phyloP scores from a whole-genome alignment of 1,139 yeast genomes.

The Candida sanyaensis region DNA sequence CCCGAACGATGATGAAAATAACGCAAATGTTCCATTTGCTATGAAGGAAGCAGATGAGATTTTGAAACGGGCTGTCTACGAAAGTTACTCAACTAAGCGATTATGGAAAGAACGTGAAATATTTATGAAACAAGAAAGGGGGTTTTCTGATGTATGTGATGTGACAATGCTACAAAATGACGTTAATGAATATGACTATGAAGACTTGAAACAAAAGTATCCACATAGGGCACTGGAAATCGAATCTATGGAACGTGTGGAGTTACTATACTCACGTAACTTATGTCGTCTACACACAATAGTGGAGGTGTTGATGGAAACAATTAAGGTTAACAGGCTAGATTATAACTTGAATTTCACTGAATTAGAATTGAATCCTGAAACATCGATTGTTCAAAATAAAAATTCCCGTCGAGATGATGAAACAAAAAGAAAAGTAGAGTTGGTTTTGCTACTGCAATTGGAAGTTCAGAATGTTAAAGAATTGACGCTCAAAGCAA shows the following conservation, averaged over 20 bases:
- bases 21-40: conserved; percentile 62
- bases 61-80: conserved; percentile 60
- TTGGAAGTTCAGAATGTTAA: conserved; percentile 61
- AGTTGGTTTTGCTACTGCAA: conserved; percentile 36
- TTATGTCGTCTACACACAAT: conserved; percentile 62
- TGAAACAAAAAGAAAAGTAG: conserved; percentile 23
- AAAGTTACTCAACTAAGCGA: conserved; percentile 66
- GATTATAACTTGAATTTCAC: conserved; percentile 38
- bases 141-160: conserved; percentile 44
- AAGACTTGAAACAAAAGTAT: conserved; percentile 19
- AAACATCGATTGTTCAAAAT: conserved; percentile 27
- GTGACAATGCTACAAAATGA: conserved; percentile 13
- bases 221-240: conserved; percentile 39
- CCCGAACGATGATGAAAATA: conserved; percentile 39
- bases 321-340: conserved; percentile 52
- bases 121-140: conserved; percentile 79
- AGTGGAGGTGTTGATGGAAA: conserved; percentile 62
- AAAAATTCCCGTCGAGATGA: conserved; percentile 8
- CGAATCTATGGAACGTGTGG: conserved; percentile 56
- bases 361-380: conserved; percentile 41
- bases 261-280: conserved; percentile 54
- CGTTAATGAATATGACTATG: conserved; percentile 25
- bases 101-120: conserved; percentile 69
- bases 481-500: conserved; percentile 65
- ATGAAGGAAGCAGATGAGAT: conserved; percentile 72